Evolutionary conservation across 805 yeast genomes (phyloP), one percentile per base, ranked within the genome.

Genomic region (Scheffersomyces lignosus): DNA sequence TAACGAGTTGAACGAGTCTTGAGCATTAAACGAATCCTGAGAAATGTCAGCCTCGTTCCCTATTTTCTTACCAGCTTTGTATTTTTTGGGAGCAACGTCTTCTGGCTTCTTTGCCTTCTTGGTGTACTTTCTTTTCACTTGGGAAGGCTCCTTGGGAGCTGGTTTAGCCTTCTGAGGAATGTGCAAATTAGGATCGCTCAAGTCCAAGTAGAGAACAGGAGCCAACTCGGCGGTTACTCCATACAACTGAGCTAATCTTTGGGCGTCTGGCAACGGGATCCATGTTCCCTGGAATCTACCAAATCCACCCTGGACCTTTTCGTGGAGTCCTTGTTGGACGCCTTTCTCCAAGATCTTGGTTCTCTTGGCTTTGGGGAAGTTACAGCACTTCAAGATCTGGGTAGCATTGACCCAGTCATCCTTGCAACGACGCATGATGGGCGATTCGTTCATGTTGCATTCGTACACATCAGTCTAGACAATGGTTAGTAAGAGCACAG

Each of bases 351-450:
- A 73, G 44, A 90, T 88, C 51, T 95, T 82, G 14, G 97, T 90
- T 48, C 98, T 70, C 59, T 86, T 88, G 1, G 97, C 96, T 62
- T 90, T 90, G 43, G 96, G 95, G 59, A 89, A 89, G 56, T 86
- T 83, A 31, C 97, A 96, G 29, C 91, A 90, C 60, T 91, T 91
- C 44, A 91, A 70, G 32, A 91, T 87, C 58, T 91, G 98, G 17
- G 98, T 91, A 9, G 98, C 98, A 62, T 91, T 91, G 41, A 93
- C 88, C 98, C 98, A 93, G 49, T 90, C 86, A 58, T 93, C 99
- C 33, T 76, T 72, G 43, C 87, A 81, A 40, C 98, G 73, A 51
- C 98, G 78, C 98, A 93, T 93, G 12, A 85, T 80, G 18, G 90
- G 85, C 14, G 83, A 80, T 24, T 81, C 78, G 33, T 80, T 75